These are phyloP conservation scores for Vararia minispora DNA, from an alignment of 768 basidiomycete species.

Conservation along the genomic window DNA sequence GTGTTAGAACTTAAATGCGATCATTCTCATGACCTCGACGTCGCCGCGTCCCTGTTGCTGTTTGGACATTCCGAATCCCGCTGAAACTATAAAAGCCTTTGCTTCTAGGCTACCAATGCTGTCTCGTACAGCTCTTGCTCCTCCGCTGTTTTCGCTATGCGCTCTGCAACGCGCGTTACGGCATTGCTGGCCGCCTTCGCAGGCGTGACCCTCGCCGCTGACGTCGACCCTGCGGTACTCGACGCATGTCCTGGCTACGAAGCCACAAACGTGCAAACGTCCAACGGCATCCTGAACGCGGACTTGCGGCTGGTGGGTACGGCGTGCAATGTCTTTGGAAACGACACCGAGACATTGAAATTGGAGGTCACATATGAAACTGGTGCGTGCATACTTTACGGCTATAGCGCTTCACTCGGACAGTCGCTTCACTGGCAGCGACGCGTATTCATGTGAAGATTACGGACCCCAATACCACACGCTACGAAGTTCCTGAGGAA, in stretches of 20 bases:
- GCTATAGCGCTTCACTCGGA: too few species aligned
- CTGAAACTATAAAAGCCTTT: too few species aligned
- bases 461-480: constrained; percentile 33
- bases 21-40: too few species aligned
- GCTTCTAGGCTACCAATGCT: too few species aligned
- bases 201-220: constrained; percentile 11
- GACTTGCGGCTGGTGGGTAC: constrained; percentile 39
- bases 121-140: too few species aligned
- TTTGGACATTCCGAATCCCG: too few species aligned
- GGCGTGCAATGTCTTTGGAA: constrained; percentile 50
- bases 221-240: constrained; percentile 21
- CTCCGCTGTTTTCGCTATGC: too few species aligned
- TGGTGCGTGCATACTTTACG: constrained; percentile 20
- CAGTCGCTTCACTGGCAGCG: constrained; percentile 19
- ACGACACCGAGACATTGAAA: constrained; percentile 35
- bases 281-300: constrained; percentile 33
- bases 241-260: constrained; percentile 55
- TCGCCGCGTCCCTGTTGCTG: too few species aligned
- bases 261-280: constrained; percentile 31
- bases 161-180: too few species aligned
- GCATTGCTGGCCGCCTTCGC: too few species aligned
- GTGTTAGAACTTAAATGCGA: too few species aligned
- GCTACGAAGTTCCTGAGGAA: constrained; percentile 55
- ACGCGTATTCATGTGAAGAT: constrained; percentile 57
- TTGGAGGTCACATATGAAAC: constrained; percentile 51